Base-by-base conservation (phyloP, 1,139 yeast species). In the Saccharomycopsis hybrid region DNA sequence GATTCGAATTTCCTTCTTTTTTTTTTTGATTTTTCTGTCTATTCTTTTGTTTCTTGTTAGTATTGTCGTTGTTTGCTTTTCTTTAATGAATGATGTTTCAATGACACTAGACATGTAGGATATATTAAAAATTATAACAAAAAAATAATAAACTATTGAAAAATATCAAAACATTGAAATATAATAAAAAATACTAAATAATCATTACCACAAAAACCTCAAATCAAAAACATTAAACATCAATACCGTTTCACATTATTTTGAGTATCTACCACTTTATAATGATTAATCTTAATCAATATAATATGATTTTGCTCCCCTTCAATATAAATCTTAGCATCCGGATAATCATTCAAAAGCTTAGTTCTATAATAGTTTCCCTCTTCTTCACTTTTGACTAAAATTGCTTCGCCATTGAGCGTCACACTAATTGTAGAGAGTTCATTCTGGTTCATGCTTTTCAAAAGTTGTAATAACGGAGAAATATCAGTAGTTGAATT, bases 181-280 rank as follows among this genome's bases (percentile, higher is more conserved):
- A 18, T 18, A 18, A 18, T 18, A 18, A 18, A 18, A 18, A 18
- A 18, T 18, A 18, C 18, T 18, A 18, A 18, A 18, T 18, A 18
- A 18, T 18, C 18, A 18, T 18, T 18, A 18, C 18, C 18, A 18
- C 18, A 18, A 18, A 18, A 18, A 18, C 18, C 18, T 18, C 18
- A 18, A 32, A 30, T 13, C 5, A 32, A 32, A 42, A 32, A 36
- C 39, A 32, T 3, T 18, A 31, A 32, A 31, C 4, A 31, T 35
- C 36, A 51, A 31, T 37, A 46, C 31, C 35, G 31, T 11, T 49
- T 36, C 9, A 38, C 43, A 47, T 85, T 79, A 66, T 87, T 82
- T 49, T 82, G 78, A 13, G 81, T 76, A 60, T 89, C 96, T 7
- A 95, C 85, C n/a, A 88, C 86, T 61, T 83, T 84, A 38, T 88